Percentiles rank a stretch among this genome's conserved stretches.
These are phyloP conservation scores for Dendrobium catenatum DNA, from an alignment of 106 monocot genomes.

Conservation along the genomic window DNA sequence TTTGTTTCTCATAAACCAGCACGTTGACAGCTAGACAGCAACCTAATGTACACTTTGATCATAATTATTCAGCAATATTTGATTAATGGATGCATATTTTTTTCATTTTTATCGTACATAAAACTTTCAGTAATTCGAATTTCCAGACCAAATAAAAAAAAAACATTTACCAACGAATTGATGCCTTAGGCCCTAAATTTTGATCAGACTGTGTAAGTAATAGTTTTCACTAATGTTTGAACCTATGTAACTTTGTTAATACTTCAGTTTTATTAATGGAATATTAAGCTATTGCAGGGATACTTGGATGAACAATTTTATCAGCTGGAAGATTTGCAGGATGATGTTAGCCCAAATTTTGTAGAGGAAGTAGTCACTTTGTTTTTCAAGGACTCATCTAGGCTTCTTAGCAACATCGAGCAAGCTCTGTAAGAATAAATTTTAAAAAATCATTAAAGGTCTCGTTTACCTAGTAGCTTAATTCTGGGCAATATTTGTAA, in stretches of 20 bases:
- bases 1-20: background rate
- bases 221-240: background rate
- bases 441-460: background rate
- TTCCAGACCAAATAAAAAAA: too few relatives aligned
- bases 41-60: too few relatives aligned
- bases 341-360: constrained; percentile 90
- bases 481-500: background rate
- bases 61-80: too few relatives aligned
- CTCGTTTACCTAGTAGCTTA: background rate
- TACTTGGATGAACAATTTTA: constrained; percentile 87
- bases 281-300: constrained; percentile 36
- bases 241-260: background rate
- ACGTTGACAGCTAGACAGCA: too few relatives aligned
- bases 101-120: background rate
- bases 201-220: background rate
- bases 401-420: constrained; percentile 58
- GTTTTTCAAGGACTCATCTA: constrained; percentile 76
- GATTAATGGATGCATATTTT: background rate
- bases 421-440: constrained; percentile 67
- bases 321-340: constrained; percentile 85
- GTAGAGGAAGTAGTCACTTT: constrained; percentile 87
- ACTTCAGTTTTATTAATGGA: background rate
- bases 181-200: background rate
- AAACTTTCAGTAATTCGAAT: background rate
- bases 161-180: background rate